Base-by-base conservation (phyloP, 768 basidiomycete genomes). In the Kwoniella bestiolae region DNA sequence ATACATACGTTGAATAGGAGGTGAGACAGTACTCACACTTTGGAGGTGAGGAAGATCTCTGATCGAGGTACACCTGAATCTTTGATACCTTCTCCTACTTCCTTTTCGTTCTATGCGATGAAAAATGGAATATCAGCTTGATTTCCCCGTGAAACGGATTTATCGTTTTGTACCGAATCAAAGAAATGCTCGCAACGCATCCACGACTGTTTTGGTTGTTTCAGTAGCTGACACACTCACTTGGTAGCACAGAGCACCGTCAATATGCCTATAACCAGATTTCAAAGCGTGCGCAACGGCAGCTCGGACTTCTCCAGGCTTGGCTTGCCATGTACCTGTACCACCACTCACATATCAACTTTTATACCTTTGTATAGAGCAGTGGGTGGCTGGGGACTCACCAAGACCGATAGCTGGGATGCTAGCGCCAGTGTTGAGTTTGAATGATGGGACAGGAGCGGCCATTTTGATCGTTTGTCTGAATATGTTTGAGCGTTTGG, bases 341-440 rank as follows among this genome's bases (percentile, higher is more conserved):
- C 9, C 7, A 41, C 11, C 35, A 38, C 35, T 11, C 35, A 38
- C 35, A n/a, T n/a, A n/a, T n/a, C n/a, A n/a, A n/a, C n/a, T n/a
- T n/a, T n/a, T n/a, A n/a, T n/a, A n/a, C n/a, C n/a, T n/a, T n/a
- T n/a, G n/a, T n/a, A n/a, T n/a, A n/a, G n/a, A n/a, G n/a, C n/a
- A n/a, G n/a, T n/a, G n/a, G n/a, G n/a, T n/a, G n/a, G n/a, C n/a
- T n/a, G 35, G 35, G 4, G 26, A 71, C 69, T 61, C 90, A 5
- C 91, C 92, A 38, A 92, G 84, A 44, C 92, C 92, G 71, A 92
- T 87, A 80, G 89, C 87, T 34, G 90, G 91, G 69, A 93, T 83
- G 56, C 80, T 70, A 44, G 83, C 82, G 2, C 88, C 87, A 59
- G 82, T 83, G 71, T 82, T 81, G 67, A 87, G 83, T 16, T 79